phyloP scores from a whole-genome alignment of 306 rosid genomes.

The Ceratonia siliqua region DNA sequence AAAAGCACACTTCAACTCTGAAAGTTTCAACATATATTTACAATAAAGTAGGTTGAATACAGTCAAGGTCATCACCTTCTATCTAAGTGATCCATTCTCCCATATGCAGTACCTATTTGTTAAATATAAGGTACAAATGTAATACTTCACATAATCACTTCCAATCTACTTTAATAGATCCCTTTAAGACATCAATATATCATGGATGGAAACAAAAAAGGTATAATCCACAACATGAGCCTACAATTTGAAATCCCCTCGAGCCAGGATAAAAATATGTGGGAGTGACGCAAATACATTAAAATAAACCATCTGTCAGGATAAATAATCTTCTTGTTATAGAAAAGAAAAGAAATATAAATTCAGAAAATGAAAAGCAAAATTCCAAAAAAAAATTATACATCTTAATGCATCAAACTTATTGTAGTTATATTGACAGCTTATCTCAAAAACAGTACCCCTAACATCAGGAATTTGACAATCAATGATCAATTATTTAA shows the following conservation, averaged over 20 bases:
- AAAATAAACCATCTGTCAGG: background rate
- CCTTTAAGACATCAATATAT: background rate
- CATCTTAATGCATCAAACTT: background rate
- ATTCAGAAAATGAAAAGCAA: constrained; percentile 9
- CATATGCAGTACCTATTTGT: background rate
- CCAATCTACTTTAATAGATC: background rate
- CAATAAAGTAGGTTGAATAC: constrained; percentile 5
- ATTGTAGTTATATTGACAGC: constrained; percentile 17
- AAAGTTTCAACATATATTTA: background rate
- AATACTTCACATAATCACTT: background rate
- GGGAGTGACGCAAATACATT: background rate
- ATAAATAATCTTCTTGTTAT: too few relatives aligned
- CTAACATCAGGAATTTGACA: background rate
- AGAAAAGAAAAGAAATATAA: background rate
- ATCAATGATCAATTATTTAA: constrained; percentile 7
- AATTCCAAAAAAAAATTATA: background rate
- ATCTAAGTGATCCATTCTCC: background rate
- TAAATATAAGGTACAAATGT: background rate
- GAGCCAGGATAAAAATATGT: background rate
- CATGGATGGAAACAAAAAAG: constrained; percentile 19
- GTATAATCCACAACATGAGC: constrained; percentile 18
- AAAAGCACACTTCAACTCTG: constrained; percentile 1
- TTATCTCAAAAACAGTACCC: background rate
- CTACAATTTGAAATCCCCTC: background rate
- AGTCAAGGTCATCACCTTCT: background rate